Conservation (phyloP, 2,329 filamentous ascomycete genomes). For the Cadophora sp. region DNA sequence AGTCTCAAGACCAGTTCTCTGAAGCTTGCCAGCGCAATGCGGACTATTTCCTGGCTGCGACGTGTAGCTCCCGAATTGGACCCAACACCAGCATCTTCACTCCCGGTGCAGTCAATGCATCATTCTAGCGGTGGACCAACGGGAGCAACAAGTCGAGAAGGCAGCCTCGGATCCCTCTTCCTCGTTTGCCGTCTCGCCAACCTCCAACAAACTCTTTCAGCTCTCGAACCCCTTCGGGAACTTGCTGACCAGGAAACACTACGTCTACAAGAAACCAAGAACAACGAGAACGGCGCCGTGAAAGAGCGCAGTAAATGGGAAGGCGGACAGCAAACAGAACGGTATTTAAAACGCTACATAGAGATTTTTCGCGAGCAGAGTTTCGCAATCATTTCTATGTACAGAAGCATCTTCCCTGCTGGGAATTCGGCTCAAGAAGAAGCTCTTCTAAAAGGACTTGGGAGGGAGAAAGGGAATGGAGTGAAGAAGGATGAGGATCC, state of each 20-base stretch:
- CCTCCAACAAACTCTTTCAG: constrained; percentile 79
- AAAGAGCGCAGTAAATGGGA: constrained; percentile 55
- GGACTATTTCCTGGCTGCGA: constrained; percentile 90
- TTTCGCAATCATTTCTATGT: constrained; percentile 94
- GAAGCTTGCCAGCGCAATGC: constrained; percentile 87
- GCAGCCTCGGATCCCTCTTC: constrained; percentile 82
- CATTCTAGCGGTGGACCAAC: constrained; percentile 36
- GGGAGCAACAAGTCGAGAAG: constrained; percentile 58
- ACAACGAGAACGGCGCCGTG: constrained; percentile 10
- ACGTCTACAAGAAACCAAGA: constrained; percentile 45
- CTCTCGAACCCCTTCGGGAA: constrained; percentile 83
- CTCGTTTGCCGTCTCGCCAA: constrained; percentile 85
- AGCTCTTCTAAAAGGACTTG: constrained; percentile 29
- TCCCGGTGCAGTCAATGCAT: constrained; percentile 24
- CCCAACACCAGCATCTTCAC: constrained; percentile 39
- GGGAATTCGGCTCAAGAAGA: constrained; percentile 30
- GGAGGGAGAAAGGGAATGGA: constrained; percentile 23
- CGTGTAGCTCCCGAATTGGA: constrained; percentile 84
- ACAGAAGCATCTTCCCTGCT: constrained; percentile 83
- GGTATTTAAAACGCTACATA: constrained; percentile 93
- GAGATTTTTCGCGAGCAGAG: constrained; percentile 98
- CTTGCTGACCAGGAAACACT: constrained; percentile 85
- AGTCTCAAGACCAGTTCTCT: constrained; percentile 79
- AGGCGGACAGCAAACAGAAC: constrained; percentile 88
- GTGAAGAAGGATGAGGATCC: constrained; percentile 46